Evolutionary conservation across 768 basidiomycete species (phyloP).

Genomic region (Tulasnella sp.): DNA sequence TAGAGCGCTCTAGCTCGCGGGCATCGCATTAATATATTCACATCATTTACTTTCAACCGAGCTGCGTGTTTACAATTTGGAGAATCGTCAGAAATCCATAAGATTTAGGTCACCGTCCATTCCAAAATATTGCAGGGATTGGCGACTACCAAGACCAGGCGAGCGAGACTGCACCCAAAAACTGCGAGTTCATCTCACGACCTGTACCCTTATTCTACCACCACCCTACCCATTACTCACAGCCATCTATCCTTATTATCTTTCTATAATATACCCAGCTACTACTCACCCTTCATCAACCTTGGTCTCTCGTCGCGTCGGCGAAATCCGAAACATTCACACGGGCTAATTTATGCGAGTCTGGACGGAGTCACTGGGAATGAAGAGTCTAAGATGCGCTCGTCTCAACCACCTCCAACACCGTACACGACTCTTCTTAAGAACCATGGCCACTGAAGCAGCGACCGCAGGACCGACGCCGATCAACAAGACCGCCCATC

Average conservation of each 20-base stretch:
- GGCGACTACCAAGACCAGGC: neutral
- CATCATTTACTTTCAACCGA: neutral
- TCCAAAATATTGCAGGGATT: neutral
- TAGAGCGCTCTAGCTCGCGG: neutral
- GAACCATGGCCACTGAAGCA: neutral
- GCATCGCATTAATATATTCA: neutral
- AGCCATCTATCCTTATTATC: neutral
- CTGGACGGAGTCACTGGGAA: neutral
- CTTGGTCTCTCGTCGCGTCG: neutral
- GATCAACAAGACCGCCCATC: conserved; percentile 73
- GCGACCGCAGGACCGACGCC: neutral
- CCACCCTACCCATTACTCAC: neutral
- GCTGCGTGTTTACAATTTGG: neutral
- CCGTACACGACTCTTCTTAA: neutral
- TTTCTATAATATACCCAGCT: neutral
- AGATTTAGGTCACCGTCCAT: neutral
- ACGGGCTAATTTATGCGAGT: neutral
- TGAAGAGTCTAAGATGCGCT: neutral
- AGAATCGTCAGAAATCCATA: too few relatives aligned
- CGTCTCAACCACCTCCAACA: neutral
- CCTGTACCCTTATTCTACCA: neutral
- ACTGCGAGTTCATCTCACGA: neutral
- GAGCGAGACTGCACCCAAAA: neutral
- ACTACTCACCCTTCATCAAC: neutral
- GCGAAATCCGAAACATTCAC: neutral